phyloP scores from a whole-genome alignment of 2,329 filamentous ascomycete genomes.

The Arthrobotrys iridis region DNA sequence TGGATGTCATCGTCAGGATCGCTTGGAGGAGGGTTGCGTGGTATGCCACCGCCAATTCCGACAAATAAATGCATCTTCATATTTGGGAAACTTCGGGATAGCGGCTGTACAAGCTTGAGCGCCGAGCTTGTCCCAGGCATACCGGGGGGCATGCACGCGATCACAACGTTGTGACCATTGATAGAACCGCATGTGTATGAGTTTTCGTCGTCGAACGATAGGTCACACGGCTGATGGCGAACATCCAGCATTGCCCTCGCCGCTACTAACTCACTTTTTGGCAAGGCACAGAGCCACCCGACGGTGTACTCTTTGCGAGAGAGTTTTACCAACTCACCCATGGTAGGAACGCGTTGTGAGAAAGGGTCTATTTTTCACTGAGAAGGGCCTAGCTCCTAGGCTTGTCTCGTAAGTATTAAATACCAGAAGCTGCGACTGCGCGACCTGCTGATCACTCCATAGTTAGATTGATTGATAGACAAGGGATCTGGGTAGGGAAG shows the following conservation, averaged over 20 bases:
- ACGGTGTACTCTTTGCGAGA: slow-evolving; percentile 12
- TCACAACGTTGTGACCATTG: slow-evolving; percentile 25
- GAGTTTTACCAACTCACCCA: not conserved
- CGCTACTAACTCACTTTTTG: not conserved
- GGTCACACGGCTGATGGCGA: not conserved
- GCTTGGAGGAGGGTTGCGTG: not conserved
- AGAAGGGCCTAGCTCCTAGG: too few relatives aligned
- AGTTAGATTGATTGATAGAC: too few relatives aligned
- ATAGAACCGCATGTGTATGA: slow-evolving; percentile 24
- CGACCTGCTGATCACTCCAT: too few relatives aligned
- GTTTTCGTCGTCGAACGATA: slow-evolving; percentile 11
- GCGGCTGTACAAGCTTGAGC: not conserved
- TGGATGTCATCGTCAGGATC: slow-evolving; percentile 6
- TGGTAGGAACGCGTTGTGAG: too few relatives aligned
- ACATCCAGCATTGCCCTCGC: slow-evolving; percentile 27
- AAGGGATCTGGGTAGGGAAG: too few relatives aligned
- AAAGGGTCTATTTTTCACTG: too few relatives aligned
- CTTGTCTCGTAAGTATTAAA: too few relatives aligned
- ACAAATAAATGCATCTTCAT: slow-evolving; percentile 16
- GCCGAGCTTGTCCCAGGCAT: not conserved
- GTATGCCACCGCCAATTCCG: slow-evolving; percentile 33
- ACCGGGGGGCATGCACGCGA: slow-evolving; percentile 7
- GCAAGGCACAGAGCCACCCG: slow-evolving; percentile 17
- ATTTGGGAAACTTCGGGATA: slow-evolving; percentile 23
- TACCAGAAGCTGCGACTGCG: too few relatives aligned